phyloP scores from a whole-genome alignment of 208 protist species.

The Leishmania gerbilli region DNA sequence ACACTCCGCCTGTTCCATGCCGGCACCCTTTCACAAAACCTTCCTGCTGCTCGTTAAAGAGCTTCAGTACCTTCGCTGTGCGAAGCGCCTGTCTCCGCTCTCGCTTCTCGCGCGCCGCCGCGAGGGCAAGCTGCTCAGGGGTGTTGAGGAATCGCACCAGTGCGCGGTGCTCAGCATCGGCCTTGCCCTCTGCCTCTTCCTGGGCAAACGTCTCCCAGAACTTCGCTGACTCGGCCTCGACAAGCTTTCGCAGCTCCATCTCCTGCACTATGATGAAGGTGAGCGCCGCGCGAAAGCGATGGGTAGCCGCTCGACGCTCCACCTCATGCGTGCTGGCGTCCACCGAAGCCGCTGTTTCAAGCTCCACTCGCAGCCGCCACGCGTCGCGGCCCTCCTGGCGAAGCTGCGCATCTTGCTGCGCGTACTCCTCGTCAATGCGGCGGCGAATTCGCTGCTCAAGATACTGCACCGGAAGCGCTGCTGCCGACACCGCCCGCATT shows the following conservation, averaged over 20 bases:
- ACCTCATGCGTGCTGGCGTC: constrained; percentile 1
- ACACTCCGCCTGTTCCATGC: constrained; percentile 55
- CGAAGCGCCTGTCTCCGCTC: constrained; percentile 32
- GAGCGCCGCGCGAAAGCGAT: constrained; percentile 46
- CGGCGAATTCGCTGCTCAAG: constrained; percentile 29
- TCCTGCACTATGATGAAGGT: constrained; percentile 66
- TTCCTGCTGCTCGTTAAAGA: constrained; percentile 57
- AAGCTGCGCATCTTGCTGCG: constrained; percentile 20
- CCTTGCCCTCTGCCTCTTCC: constrained; percentile 31
- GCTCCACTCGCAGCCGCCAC: constrained; percentile 46
- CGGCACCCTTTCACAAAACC: constrained; percentile 57
- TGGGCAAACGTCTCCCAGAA: constrained; percentile 22
- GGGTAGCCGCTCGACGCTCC: constrained; percentile 22
- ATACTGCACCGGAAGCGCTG: constrained; percentile 20
- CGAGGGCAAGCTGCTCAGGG: constrained; percentile 75
- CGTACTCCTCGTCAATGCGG: constrained; percentile 19
- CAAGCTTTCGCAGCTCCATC: constrained; percentile 16
- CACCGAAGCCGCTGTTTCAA: neutral
- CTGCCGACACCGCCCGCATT: constrained; percentile 11
- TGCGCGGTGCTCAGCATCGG: constrained; percentile 55
- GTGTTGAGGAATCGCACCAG: constrained; percentile 73
- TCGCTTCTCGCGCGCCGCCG: constrained; percentile 47
- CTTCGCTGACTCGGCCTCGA: constrained; percentile 34
- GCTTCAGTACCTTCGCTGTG: constrained; percentile 34
- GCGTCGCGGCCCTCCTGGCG: constrained; percentile 55